Percentiles rank a stretch among this genome's conserved stretches.
Conservation (phyloP, 2,329 filamentous ascomycete species). For the Amylocarpus encephaloides region DNA sequence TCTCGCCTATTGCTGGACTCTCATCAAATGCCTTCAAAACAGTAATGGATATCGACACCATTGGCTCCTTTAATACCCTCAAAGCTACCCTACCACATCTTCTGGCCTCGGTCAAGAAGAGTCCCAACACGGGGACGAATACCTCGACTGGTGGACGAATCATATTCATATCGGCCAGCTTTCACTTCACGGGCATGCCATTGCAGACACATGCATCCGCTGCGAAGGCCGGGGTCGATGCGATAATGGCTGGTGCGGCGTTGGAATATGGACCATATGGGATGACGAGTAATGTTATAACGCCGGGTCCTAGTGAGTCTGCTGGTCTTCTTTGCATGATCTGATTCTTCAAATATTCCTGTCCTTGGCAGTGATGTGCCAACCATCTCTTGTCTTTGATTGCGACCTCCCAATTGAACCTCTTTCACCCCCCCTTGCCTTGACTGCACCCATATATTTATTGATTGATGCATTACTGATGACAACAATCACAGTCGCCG, state of each 20-base stretch:
- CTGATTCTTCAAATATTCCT: neutral
- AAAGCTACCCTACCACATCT: slow-evolving; percentile 86
- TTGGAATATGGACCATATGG: slow-evolving; percentile 88
- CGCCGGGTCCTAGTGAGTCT: slow-evolving; percentile 56
- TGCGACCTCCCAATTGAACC: neutral
- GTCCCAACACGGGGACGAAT: slow-evolving; percentile 52
- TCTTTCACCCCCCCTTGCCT: neutral
- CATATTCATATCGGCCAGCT: slow-evolving; percentile 81
- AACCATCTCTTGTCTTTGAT: neutral
- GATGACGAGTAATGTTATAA: slow-evolving; percentile 80
- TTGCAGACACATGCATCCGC: slow-evolving; percentile 86
- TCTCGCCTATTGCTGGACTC: slow-evolving; percentile 76
- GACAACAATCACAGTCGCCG: slow-evolving; percentile 52
- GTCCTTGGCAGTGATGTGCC: neutral
- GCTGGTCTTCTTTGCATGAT: neutral
- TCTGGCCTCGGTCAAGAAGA: slow-evolving; percentile 60
- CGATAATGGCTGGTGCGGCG: slow-evolving; percentile 70
- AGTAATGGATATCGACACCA: slow-evolving; percentile 92
- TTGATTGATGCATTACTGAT: no score
- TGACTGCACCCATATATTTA: neutral
- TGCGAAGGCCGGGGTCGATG: slow-evolving; percentile 87
- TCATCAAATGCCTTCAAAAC: slow-evolving; percentile 87
- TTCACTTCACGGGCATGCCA: slow-evolving; percentile 83
- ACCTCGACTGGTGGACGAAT: slow-evolving; percentile 67
- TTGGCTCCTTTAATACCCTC: slow-evolving; percentile 90